phyloP scores from a whole-genome alignment of 495 filamentous ascomycete genomes.

The Xylaria telfairii region DNA sequence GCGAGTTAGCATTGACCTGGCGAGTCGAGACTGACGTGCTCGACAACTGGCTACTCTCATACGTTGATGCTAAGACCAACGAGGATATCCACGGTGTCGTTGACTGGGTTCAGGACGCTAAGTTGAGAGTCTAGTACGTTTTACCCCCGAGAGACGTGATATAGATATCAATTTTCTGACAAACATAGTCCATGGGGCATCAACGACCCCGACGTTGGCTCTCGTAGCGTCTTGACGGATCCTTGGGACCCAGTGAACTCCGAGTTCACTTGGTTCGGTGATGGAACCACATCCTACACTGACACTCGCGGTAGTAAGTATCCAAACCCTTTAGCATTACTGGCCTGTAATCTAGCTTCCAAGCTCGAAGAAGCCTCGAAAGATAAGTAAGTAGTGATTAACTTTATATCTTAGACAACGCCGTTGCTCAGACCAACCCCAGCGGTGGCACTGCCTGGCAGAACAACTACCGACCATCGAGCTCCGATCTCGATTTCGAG shows the following conservation, averaged over 20 bases:
- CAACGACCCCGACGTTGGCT: constrained; percentile 53
- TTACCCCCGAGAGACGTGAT: not conserved
- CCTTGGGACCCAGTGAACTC: constrained; percentile 46
- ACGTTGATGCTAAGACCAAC: constrained; percentile 51
- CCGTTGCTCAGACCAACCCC: constrained; percentile 53
- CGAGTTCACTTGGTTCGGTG: constrained; percentile 52
- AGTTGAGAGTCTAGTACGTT: constrained; percentile 51
- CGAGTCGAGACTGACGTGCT: constrained; percentile 56
- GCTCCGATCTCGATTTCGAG: constrained; percentile 44
- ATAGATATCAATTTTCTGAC: constrained; percentile 30
- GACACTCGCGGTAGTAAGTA: constrained; percentile 52
- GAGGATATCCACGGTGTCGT: constrained; percentile 50
- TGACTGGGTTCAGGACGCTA: constrained; percentile 55
- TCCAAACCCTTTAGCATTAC: not conserved
- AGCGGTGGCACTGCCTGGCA: constrained; percentile 44
- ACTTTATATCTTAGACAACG: constrained; percentile 48
- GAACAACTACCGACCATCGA: constrained; percentile 48
- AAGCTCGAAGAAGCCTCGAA: not conserved
- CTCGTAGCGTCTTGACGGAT: constrained; percentile 42
- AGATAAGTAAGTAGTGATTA: not conserved
- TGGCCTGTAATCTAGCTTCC: not conserved
- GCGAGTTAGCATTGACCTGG: constrained; percentile 52
- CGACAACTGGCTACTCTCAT: constrained; percentile 58
- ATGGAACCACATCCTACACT: constrained; percentile 47
- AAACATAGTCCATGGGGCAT: constrained; percentile 46